phyloP scores from a whole-genome alignment of 495 filamentous ascomycete species.

The Poronia punctata region DNA sequence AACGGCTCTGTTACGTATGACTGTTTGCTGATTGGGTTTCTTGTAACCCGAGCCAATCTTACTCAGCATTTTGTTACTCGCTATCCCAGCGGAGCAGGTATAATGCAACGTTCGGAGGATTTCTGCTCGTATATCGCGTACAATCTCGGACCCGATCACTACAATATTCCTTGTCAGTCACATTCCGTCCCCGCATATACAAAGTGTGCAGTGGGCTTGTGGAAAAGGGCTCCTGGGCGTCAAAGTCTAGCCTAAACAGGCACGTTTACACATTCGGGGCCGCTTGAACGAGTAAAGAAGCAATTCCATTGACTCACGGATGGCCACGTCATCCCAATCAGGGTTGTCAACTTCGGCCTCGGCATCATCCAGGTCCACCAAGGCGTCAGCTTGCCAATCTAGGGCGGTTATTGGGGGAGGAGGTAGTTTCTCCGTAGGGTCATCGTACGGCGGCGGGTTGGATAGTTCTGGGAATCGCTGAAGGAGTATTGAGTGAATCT shows the following conservation, averaged over 20 bases:
- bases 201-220: too few species aligned
- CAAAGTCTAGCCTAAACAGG: too few species aligned
- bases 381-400: conserved; percentile 72
- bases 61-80: conserved; percentile 88
- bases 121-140: conserved; percentile 61
- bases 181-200: too few species aligned
- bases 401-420: conserved; percentile 66
- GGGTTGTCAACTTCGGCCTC: conserved; percentile 74
- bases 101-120: conserved; percentile 68
- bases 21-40: conserved; percentile 90
- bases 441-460: conserved; percentile 57
- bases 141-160: conserved; percentile 82
- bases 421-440: conserved; percentile 65
- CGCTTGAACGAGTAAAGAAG: too few species aligned
- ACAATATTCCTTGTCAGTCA: too few species aligned
- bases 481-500: conserved; percentile 69
- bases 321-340: conserved; percentile 93
- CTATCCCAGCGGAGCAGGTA: conserved; percentile 84
- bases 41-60: conserved; percentile 86
- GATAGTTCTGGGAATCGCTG: conserved; percentile 71
- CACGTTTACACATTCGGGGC: too few species aligned
- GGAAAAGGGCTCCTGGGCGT: too few species aligned
- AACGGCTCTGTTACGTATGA: conserved; percentile 77
- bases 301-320: too few species aligned
- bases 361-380: conserved; percentile 66